Evolutionary conservation across 179 eudicot species (phyloP).

Genomic region (Silene coronaria): DNA sequence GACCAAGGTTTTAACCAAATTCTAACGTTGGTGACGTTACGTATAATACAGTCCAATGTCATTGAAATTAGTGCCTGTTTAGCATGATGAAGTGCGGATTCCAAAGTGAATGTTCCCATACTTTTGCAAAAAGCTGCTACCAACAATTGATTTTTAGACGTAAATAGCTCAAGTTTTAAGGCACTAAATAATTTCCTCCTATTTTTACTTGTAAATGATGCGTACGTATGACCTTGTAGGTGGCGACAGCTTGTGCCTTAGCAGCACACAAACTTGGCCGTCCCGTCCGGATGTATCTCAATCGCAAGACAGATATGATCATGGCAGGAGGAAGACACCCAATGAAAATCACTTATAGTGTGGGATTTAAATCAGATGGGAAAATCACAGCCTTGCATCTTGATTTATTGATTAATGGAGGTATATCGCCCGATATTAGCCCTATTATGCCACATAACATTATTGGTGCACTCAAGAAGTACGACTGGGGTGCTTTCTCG

Average conservation of each 20-base stretch:
- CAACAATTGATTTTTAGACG: not conserved
- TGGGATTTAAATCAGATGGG: slow-evolving; percentile 84
- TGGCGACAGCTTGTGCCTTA: slow-evolving; percentile 85
- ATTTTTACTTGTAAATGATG: not conserved
- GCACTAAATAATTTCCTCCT: no score
- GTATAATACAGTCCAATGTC: not conserved
- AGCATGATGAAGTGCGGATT: not conserved
- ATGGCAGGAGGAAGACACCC: slow-evolving; percentile 95
- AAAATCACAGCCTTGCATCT: slow-evolving; percentile 85
- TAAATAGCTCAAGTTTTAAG: no score
- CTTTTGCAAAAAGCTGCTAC: not conserved
- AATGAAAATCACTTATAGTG: slow-evolving; percentile 65
- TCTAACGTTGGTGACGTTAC: not conserved
- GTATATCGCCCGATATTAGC: slow-evolving; percentile 59
- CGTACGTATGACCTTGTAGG: slow-evolving; percentile 29
- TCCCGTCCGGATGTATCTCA: slow-evolving; percentile 67
- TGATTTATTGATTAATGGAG: slow-evolving; percentile 58
- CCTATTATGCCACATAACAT: slow-evolving; percentile 57
- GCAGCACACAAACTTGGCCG: slow-evolving; percentile 68
- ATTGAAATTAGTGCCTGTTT: not conserved
- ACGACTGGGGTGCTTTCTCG: slow-evolving; percentile 85
- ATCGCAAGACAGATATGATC: slow-evolving; percentile 85
- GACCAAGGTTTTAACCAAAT: not conserved
- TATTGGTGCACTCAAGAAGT: slow-evolving; percentile 50
- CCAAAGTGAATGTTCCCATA: not conserved